Conservation (phyloP, 768 basidiomycete species). For the Termitomyces sp. region DNA sequence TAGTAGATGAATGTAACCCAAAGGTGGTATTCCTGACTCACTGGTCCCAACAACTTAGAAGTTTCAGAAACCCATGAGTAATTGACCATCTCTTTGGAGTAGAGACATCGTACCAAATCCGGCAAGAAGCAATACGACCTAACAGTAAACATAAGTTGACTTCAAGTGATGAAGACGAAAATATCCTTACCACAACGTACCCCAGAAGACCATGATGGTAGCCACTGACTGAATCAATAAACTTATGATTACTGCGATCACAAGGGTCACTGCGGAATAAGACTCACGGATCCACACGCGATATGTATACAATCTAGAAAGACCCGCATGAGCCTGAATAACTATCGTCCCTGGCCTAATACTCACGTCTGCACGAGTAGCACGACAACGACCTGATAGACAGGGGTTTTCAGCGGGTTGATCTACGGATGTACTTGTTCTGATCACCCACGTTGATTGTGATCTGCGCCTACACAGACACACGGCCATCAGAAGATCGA, state of each 20-base stretch:
- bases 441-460: conserved; percentile 31
- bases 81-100: neutral
- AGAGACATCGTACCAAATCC: conserved; percentile 31
- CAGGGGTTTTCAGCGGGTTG: neutral
- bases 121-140: conserved; percentile 29
- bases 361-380: conserved; percentile 39
- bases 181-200: conserved; percentile 27
- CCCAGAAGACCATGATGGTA: conserved; percentile 31
- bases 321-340: neutral
- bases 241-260: neutral
- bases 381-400: conserved; percentile 32
- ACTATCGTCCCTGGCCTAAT: neutral
- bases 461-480: conserved; percentile 30
- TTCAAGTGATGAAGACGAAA: neutral
- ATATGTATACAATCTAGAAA: conserved; percentile 34
- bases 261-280: neutral
- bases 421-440: neutral
- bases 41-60: conserved; percentile 27
- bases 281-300: conserved; percentile 44
- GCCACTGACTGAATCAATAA: conserved; percentile 24
- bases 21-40: conserved; percentile 4
- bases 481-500: neutral
- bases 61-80: neutral
- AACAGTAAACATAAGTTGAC: conserved; percentile 1
- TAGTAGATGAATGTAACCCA: neutral